Evolutionary conservation across 2,329 filamentous ascomycete genomes (phyloP).

Genomic region (Pseudogymnoascus sp.): DNA sequence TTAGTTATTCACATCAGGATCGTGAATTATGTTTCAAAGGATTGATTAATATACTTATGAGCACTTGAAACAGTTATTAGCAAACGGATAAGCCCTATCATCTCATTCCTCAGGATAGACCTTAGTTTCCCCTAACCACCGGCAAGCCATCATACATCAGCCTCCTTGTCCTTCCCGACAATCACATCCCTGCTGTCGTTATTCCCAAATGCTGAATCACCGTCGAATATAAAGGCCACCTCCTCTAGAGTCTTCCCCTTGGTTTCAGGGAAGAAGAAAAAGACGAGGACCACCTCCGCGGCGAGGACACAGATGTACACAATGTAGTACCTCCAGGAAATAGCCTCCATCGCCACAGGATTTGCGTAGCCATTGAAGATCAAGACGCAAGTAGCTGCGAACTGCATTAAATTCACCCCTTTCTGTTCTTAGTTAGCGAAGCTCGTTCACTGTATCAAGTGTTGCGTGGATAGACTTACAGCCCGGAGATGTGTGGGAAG

Average conservation of each 20-base stretch:
- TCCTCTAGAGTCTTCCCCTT: constrained; percentile 15
- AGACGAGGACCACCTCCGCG: constrained; percentile 10
- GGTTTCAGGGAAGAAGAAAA: constrained; percentile 16
- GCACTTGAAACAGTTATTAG: not conserved
- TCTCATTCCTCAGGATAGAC: not conserved
- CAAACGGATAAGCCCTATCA: not conserved
- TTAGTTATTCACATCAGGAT: not conserved
- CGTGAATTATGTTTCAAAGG: not conserved
- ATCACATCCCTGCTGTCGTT: not conserved
- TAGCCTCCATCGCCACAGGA: constrained; percentile 29
- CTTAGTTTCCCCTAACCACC: not conserved
- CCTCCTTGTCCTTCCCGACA: not conserved
- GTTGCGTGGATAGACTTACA: not conserved
- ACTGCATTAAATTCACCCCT: not conserved
- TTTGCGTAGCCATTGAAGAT: constrained; percentile 36
- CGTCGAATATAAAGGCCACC: constrained; percentile 17
- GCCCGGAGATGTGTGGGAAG: not conserved
- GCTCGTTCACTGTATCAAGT: too few species aligned
- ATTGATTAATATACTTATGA: not conserved
- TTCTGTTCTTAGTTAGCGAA: not conserved
- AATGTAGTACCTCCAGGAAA: constrained; percentile 28
- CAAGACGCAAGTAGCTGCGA: constrained; percentile 25
- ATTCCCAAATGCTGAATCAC: constrained; percentile 11
- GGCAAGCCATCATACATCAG: not conserved
- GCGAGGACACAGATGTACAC: constrained; percentile 15